Evolutionary conservation across 108 stramenopile species (phyloP), one percentile per base, ranked within the genome.

Genomic region (Thalassiosira profunda): DNA sequence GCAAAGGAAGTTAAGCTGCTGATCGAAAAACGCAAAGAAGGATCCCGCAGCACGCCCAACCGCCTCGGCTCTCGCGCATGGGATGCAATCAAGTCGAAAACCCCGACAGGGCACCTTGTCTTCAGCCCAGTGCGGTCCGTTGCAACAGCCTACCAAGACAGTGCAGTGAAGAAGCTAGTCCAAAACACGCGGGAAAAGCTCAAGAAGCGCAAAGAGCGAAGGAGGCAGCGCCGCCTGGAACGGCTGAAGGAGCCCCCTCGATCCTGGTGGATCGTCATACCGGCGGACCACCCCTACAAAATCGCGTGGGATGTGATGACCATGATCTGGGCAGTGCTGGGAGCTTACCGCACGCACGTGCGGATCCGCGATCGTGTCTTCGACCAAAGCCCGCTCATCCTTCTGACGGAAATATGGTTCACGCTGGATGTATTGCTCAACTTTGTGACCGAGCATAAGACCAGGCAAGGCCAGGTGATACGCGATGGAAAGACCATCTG

Each of bases 251-350:
- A 67, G 0, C 65, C 65, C 12, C 49, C 61, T 8, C 37, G 55
- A 28, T 70, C 68, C 1, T 77, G 76, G 76, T 77, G 76, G 76
- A 77, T 77, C 59, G 58, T 69, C 20, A 90, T 94, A 49, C 89
- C 93, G 8, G 80, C 84, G 11, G 85, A 94, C 46, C 93, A 94
- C 66, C 88, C 88, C 0, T 68, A 88, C 49, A 94, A 94, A 65
- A 80, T 91, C 29, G 24, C 80, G 3, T 94, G 93, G 93, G 93
- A 94, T 75, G 63, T 88, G 8, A 18, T 83, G 34, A 94, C 93
- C 5, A 80, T 94, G 42, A 15, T 88, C 24, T 82, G 91, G 48
- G 78, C 90, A n/a, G 46, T 91, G 38, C 70, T 84, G 7, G 74
- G 84, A 26, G 87, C 86, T 1, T 89, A 86, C 42, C 49, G 75